Conservation (phyloP, 768 basidiomycete species). For the Gloeophyllum trabeum region DNA sequence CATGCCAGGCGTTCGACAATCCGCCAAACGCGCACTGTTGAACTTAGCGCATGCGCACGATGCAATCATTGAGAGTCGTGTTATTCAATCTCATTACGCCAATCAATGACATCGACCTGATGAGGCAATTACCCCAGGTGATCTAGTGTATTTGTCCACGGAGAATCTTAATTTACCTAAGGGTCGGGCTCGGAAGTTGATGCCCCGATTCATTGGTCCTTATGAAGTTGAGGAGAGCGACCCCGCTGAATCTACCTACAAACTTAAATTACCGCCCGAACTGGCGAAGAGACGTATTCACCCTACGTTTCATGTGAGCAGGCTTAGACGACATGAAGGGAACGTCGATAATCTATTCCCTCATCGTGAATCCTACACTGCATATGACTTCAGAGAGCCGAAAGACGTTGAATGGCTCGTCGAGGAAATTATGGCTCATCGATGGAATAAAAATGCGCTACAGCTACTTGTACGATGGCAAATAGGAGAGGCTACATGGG, state of each 20-base stretch:
- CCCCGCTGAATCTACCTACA: conserved; percentile 16
- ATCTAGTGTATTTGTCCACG: conserved; percentile 24
- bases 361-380: conserved; percentile 10
- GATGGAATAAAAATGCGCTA: conserved; percentile 1
- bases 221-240: conserved; percentile 15
- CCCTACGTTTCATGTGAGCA: conserved; percentile 21
- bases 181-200: conserved; percentile 20
- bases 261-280: conserved; percentile 18
- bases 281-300: conserved; percentile 17
- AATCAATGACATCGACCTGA: conserved; percentile 7
- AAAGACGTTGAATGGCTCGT: conserved; percentile 26
- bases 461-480: conserved; percentile 8
- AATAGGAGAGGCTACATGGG: conserved; percentile 2
- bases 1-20: conserved; percentile 1
- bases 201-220: conserved; percentile 27
- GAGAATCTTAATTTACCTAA: conserved; percentile 23
- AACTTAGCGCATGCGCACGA: conserved; percentile 7
- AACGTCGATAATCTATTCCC: conserved; percentile 27
- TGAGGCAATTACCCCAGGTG: conserved; percentile 9
- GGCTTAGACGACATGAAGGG: conserved; percentile 16
- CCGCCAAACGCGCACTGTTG: not conserved
- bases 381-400: conserved; percentile 24
- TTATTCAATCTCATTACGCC: not conserved
- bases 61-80: conserved; percentile 5
- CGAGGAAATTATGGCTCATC: conserved; percentile 19